Evolutionary conservation across 1,284 basidiomycete genomes (phyloP).

Genomic region (Naganishia cerealis): DNA sequence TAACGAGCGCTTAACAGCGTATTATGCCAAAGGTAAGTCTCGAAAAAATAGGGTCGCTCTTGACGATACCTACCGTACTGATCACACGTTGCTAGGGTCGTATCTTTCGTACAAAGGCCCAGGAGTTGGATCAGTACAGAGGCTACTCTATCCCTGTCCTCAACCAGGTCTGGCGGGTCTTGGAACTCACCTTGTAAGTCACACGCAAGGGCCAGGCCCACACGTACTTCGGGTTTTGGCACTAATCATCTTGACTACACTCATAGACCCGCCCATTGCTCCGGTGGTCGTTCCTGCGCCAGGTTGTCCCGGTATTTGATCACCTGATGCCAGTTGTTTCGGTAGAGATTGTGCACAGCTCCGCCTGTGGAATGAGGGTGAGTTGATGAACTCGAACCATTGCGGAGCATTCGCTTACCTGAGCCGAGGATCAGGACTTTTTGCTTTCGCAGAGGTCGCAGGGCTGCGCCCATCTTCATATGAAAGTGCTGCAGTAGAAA

Average conservation of each 20-base stretch:
- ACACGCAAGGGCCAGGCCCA: background rate
- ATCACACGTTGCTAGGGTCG: constrained; percentile 58
- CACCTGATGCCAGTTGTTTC: constrained; percentile 39
- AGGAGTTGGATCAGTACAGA: constrained; percentile 64
- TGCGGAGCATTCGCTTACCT: constrained; percentile 20
- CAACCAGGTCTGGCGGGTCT: constrained; percentile 65
- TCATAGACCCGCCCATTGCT: constrained; percentile 57
- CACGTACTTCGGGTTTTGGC: background rate
- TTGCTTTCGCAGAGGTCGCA: constrained; percentile 38
- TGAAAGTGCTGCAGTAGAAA: constrained; percentile 32
- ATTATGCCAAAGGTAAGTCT: constrained; percentile 63
- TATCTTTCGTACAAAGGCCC: constrained; percentile 83
- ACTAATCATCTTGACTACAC: background rate
- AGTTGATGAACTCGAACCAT: background rate
- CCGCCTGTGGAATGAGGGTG: constrained; percentile 30
- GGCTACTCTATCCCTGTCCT: constrained; percentile 87
- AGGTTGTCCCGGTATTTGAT: constrained; percentile 39
- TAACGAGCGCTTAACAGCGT: constrained; percentile 65
- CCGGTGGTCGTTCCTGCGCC: constrained; percentile 39
- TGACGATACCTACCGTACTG: constrained; percentile 35
- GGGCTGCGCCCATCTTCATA: constrained; percentile 39
- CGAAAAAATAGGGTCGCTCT: background rate
- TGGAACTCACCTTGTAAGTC: constrained; percentile 72
- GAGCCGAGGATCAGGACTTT: constrained; percentile 41
- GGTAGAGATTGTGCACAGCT: constrained; percentile 44